These are phyloP conservation scores for Solanum bukasovii DNA, from an alignment of 257 asterid species.

Conservation along the genomic window DNA sequence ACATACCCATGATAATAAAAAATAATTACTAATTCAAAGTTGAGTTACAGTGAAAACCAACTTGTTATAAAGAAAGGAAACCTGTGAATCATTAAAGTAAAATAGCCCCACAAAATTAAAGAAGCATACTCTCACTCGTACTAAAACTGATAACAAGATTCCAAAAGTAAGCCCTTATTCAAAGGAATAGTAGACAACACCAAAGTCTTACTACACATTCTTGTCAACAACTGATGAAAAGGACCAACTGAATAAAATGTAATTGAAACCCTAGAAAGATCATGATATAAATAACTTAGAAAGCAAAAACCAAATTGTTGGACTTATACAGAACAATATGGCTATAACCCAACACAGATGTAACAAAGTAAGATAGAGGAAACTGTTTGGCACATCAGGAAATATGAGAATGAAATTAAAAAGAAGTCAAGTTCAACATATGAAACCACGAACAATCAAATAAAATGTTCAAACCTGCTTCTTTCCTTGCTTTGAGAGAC, in stretches of 20 bases:
- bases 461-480: conserved; percentile 64
- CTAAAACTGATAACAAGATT: not conserved
- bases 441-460: not conserved
- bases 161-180: not conserved
- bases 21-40: not conserved
- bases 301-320: not conserved
- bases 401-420: not conserved
- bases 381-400: not conserved
- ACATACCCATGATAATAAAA: not conserved
- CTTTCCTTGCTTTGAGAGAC: conserved; percentile 93
- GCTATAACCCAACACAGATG: not conserved
- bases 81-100: not conserved
- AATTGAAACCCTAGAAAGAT: not conserved
- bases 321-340: not conserved
- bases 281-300: not conserved
- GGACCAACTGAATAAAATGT: not conserved
- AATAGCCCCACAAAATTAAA: not conserved
- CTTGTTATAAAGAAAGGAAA: not conserved
- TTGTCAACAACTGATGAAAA: not conserved
- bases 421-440: not conserved
- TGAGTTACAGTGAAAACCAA: not conserved
- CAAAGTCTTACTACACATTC: not conserved
- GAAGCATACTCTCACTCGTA: not conserved
- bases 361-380: not conserved
- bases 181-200: not conserved